These are phyloP conservation scores for Boletus pseudopeckii DNA, from an alignment of 768 basidiomycete species.

Conservation along the genomic window DNA sequence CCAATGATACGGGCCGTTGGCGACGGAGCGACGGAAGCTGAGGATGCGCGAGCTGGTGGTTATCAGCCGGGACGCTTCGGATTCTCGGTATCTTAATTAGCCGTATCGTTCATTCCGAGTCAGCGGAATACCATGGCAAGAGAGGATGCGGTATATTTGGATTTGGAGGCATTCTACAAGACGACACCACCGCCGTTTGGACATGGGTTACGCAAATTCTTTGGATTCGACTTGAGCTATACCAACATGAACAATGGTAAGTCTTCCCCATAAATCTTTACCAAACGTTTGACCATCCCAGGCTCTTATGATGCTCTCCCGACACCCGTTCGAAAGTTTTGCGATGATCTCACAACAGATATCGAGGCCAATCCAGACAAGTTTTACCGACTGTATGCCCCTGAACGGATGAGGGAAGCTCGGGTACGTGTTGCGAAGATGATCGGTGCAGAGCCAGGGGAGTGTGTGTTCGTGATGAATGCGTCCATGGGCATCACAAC, in stretches of 20 bases:
- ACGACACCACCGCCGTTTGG: constrained; percentile 43
- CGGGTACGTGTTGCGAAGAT: constrained; percentile 41
- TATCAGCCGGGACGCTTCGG: background rate
- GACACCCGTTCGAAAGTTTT: constrained; percentile 14
- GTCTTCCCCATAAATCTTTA: background rate
- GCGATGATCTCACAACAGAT: background rate
- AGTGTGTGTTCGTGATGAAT: constrained; percentile 39
- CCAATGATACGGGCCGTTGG: background rate
- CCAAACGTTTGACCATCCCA: background rate
- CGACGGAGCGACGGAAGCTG: background rate
- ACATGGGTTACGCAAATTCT: constrained; percentile 38
- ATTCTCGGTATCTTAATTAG: background rate
- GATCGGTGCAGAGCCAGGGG: constrained; percentile 46
- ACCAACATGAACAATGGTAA: background rate
- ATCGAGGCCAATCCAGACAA: constrained; percentile 49
- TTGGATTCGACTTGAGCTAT: background rate
- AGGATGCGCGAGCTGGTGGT: background rate
- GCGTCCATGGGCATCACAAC: constrained; percentile 43
- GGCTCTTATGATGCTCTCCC: constrained; percentile 49
- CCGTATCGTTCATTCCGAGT: background rate
- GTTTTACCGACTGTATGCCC: constrained; percentile 37
- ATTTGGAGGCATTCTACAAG: background rate
- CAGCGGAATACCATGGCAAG: background rate
- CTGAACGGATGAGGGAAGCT: constrained; percentile 26
- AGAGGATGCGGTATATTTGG: background rate